A percentile compares a stretch with the other conserved stretches of the same genome.
These are phyloP conservation scores for Phaeosphaeria sp. DNA, from an alignment of 2,329 filamentous ascomycete species.

Conservation along the genomic window DNA sequence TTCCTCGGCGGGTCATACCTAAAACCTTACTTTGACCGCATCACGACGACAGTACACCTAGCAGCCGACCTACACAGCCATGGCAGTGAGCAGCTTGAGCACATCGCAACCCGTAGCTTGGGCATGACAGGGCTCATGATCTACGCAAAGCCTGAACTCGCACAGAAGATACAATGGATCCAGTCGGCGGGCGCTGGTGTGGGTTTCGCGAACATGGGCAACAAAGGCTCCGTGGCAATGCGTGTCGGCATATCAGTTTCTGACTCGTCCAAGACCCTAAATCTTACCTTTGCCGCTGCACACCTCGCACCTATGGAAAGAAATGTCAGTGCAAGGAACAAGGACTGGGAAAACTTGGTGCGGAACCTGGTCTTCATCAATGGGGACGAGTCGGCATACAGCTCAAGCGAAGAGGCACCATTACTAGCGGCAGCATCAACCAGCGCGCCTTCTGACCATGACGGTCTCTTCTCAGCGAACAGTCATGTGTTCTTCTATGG, in stretches of 20 bases:
- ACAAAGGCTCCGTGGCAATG: slow-evolving; percentile 90
- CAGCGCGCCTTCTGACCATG: slow-evolving; percentile 49
- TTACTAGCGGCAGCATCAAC: slow-evolving; percentile 30
- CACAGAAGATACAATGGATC: slow-evolving; percentile 67
- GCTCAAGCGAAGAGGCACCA: slow-evolving; percentile 40
- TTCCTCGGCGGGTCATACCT: slow-evolving; percentile 87
- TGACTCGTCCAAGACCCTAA: slow-evolving; percentile 55
- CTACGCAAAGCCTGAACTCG: slow-evolving; percentile 71
- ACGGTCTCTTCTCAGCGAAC: slow-evolving; percentile 75
- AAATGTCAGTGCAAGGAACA: slow-evolving; percentile 76
- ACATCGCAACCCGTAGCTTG: slow-evolving; percentile 74
- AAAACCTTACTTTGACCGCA: slow-evolving; percentile 74
- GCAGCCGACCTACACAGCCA: slow-evolving; percentile 62
- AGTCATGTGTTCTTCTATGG: slow-evolving; percentile 86
- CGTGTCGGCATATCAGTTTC: slow-evolving; percentile 66
- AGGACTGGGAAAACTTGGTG: slow-evolving; percentile 87
- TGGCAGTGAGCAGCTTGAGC: slow-evolving; percentile 65
- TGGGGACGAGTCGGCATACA: slow-evolving; percentile 39
- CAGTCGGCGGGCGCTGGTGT: slow-evolving; percentile 84
- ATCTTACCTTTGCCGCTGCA: slow-evolving; percentile 84
- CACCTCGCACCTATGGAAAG: slow-evolving; percentile 90
- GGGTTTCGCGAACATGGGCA: slow-evolving; percentile 86
- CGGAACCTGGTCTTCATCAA: slow-evolving; percentile 76
- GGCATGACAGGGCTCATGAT: slow-evolving; percentile 92
- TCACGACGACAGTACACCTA: slow-evolving; percentile 74